Percentiles rank a stretch among this genome's conserved stretches.
These are phyloP conservation scores for Ophiostoma ips DNA, from an alignment of 2,329 filamentous ascomycete genomes.

Conservation along the genomic window DNA sequence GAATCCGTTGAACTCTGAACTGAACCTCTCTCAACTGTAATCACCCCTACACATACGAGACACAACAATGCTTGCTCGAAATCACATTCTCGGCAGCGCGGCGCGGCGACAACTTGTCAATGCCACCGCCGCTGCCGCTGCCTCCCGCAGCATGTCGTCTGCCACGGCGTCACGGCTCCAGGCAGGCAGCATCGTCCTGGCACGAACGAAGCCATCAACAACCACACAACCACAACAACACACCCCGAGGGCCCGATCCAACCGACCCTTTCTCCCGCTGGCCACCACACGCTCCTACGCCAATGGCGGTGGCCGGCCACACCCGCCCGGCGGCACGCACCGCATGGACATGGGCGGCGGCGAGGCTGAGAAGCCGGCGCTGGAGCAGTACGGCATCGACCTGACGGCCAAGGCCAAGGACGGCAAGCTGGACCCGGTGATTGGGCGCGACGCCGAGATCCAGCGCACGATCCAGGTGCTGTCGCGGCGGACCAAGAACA, in stretches of 20 bases:
- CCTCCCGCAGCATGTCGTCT: not conserved
- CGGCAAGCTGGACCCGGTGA: constrained; percentile 90
- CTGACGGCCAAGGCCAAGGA: constrained; percentile 72
- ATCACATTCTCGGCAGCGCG: not conserved
- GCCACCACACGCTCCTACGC: constrained; percentile 40
- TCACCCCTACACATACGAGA: too few species aligned
- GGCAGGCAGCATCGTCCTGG: not conserved
- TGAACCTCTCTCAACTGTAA: not conserved
- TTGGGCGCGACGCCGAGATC: constrained; percentile 83
- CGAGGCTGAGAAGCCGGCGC: constrained; percentile 63
- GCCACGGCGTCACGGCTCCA: not conserved
- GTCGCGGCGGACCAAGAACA: constrained; percentile 87
- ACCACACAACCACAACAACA: not conserved
- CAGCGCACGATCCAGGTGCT: constrained; percentile 89
- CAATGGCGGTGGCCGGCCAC: constrained; percentile 62
- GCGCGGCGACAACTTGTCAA: not conserved
- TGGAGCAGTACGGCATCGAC: constrained; percentile 86
- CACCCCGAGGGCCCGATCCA: not conserved
- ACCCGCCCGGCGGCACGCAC: constrained; percentile 83
- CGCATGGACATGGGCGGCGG: constrained; percentile 76
- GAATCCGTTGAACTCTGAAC: too few species aligned
- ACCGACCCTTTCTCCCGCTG: constrained; percentile 22
- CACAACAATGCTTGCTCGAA: not conserved
- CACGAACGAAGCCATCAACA: too few species aligned
- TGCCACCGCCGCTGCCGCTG: too few species aligned